Evolutionary conservation across 305 asterid genomes (phyloP).

Genomic region (Solanum hybrid): DNA sequence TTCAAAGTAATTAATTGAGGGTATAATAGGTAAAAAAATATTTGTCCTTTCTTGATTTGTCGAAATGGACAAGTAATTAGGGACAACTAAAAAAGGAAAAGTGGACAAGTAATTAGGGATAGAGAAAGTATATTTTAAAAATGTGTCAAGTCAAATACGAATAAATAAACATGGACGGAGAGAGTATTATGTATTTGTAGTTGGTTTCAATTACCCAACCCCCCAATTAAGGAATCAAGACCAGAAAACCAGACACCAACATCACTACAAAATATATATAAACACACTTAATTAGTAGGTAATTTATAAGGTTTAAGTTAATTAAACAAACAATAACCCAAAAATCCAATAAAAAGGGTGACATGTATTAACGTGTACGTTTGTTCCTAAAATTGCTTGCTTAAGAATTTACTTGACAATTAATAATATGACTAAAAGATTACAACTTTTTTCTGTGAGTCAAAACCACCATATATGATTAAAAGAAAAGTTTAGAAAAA

Average conservation of each 20-base stretch:
- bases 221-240: neutral
- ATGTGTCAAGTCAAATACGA: neutral
- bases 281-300: neutral
- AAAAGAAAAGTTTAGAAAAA: neutral
- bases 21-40: too few relatives aligned
- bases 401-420: neutral
- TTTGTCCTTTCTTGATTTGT: too few relatives aligned
- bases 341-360: neutral
- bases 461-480: neutral
- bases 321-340: neutral
- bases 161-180: neutral
- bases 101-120: too few relatives aligned
- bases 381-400: neutral
- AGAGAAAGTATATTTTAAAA: fast-evolving
- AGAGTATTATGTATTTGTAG: neutral
- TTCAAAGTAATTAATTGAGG: too few relatives aligned
- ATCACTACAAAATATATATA: neutral
- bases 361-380: neutral
- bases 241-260: neutral
- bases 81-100: too few relatives aligned
- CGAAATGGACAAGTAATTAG: too few relatives aligned
- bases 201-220: neutral
- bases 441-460: neutral
- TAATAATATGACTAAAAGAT: neutral
- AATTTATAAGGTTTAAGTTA: neutral